Evolutionary conservation across 2,329 filamentous ascomycete species (phyloP).

Genomic region (Tolypocladium tundrense): DNA sequence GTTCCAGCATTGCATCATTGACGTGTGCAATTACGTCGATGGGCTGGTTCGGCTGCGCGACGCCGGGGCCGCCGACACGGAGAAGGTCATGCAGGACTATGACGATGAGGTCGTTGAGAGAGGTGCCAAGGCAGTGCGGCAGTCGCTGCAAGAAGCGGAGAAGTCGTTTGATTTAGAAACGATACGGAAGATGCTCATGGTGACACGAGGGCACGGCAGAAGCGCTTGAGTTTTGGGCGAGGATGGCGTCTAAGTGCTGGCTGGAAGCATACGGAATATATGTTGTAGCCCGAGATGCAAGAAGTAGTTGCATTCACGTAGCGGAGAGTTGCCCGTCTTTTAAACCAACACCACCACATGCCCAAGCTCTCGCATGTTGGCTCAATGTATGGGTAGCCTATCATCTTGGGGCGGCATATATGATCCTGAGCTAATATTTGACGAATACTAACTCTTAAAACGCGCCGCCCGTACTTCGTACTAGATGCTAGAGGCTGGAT

Average conservation of each 20-base stretch:
- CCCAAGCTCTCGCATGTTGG: too few species aligned
- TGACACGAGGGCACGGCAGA: constrained; percentile 14
- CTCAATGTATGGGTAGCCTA: neutral
- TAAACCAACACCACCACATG: too few species aligned
- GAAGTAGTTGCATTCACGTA: too few species aligned
- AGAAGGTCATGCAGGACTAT: constrained; percentile 15
- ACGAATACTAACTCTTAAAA: neutral
- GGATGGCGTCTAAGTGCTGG: neutral
- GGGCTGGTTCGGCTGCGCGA: constrained; percentile 15
- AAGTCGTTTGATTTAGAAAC: constrained; percentile 16
- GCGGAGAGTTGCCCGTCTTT: too few species aligned
- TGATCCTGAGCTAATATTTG: neutral
- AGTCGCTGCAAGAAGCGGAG: constrained; percentile 22
- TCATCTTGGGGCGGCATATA: neutral
- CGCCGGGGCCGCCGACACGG: constrained; percentile 3
- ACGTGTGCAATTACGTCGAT: constrained; percentile 27
- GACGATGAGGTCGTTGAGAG: constrained; percentile 21
- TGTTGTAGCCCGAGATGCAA: too few species aligned
- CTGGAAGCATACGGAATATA: neutral
- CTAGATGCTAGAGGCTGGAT: neutral
- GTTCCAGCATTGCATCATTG: constrained; percentile 30
- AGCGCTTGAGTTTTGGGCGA: neutral
- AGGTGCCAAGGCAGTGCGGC: constrained; percentile 21
- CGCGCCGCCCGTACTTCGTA: neutral
- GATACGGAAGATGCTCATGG: constrained; percentile 23